phyloP scores from a whole-genome alignment of 129 eudicot genomes.

The Centaurea solstitialis region DNA sequence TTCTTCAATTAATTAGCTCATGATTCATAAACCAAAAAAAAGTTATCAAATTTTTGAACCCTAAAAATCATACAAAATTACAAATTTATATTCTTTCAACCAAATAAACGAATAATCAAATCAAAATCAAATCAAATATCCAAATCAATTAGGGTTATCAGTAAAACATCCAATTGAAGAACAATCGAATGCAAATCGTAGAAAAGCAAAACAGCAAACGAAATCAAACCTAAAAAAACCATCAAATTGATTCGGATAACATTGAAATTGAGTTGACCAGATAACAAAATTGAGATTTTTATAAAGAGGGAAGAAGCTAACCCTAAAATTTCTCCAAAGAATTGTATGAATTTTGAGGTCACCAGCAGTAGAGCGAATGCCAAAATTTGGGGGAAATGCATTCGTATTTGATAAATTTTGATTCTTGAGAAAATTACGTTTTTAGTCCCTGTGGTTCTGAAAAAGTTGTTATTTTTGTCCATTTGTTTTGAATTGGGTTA shows the following conservation, averaged over 20 bases:
- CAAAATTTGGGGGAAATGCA: constrained; percentile 1
- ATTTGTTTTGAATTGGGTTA: too few relatives aligned
- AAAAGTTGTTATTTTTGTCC: too few relatives aligned
- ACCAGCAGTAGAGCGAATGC: constrained; percentile 6
- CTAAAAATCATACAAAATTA: neutral
- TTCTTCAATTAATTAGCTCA: neutral
- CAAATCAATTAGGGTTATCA: neutral
- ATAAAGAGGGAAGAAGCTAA: constrained; percentile 9
- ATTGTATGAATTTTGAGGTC: constrained; percentile 1
- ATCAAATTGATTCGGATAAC: neutral
- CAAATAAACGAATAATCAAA: constrained; percentile 10
- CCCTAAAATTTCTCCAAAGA: constrained; percentile 12
- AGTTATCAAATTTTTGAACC: neutral
- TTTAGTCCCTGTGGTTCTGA: neutral
- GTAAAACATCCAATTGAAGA: neutral
- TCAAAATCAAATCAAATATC: neutral
- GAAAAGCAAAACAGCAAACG: neutral
- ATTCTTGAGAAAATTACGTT: neutral
- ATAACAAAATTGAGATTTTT: constrained; percentile 18
- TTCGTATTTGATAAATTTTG: neutral
- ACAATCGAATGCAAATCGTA: constrained; percentile 12
- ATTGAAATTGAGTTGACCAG: constrained; percentile 35
- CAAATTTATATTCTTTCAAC: neutral
- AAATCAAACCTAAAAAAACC: constrained; percentile 25
- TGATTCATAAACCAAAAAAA: neutral